Base-by-base conservation (phyloP, 1,139 yeast species). In the Petasospora rhodanensis region DNA sequence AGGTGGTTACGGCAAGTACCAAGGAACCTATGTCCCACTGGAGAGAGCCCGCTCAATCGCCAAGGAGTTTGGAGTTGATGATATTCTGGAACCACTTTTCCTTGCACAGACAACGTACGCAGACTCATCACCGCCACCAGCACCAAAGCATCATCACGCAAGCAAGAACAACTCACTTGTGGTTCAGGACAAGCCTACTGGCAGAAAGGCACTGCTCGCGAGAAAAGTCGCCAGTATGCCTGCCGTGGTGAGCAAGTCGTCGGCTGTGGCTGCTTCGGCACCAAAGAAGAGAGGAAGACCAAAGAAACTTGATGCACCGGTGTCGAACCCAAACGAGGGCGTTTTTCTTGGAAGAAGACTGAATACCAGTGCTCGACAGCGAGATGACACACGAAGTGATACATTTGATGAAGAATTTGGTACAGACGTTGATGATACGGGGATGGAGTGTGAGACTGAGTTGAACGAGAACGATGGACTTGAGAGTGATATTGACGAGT, bases 1-100 rank as follows among this genome's bases (percentile, higher is more conserved):
- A 58, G 98, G 97, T 45, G 97, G 97, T 3, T 89, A 87, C 49
- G 97, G 97, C 30, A 80, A 91, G 54, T 91, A 87, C 59, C 97
- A 91, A 58, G 98, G 98, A 14, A 89, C 97, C 2, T 91, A 97
- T 96, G 93, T 89, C 7, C 97, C 97, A 0, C 59, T 87, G 40
- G 70, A 68, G 8, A 58, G 76, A 25, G 81, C 85, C 0, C 55
- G 60, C 17, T 66, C 62, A 25, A 60, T 68, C 26, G 95, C 96
- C 3, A 65, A 64, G 31, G 79, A 77, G 49, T 89, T 84, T 51
- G 79, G 73, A 2, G 96, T 89, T 1, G 69, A 68, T 40, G 82
- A 74, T 3, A 67, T 72, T 17, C 62, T 91, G 36, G 62, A 63
- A 32, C 86, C 93, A 0, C 65, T 91, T 11, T 81, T 91, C 47